Evolutionary conservation across 2,329 filamentous ascomycete species (phyloP).

Genomic region (Chaetoscypha palmicola): DNA sequence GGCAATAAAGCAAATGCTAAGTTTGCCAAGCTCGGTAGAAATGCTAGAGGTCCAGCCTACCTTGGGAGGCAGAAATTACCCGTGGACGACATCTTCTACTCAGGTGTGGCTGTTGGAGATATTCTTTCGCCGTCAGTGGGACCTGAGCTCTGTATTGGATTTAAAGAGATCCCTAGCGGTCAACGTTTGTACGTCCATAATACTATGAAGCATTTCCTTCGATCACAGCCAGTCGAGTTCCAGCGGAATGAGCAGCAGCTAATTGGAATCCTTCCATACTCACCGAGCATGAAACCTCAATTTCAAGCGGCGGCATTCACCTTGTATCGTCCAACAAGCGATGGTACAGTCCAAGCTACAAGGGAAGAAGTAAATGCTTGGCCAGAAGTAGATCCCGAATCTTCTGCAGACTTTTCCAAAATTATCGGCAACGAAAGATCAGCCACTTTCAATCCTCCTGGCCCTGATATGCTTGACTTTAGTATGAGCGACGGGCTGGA

Average conservation of each 20-base stretch:
- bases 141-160: slow-evolving; percentile 20
- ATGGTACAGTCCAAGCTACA: slow-evolving; percentile 19
- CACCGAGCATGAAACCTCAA: slow-evolving; percentile 18
- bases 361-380: slow-evolving; percentile 26
- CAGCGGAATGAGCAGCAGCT: slow-evolving; percentile 15
- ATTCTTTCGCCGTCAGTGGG: slow-evolving; percentile 24
- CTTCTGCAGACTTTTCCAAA: not conserved
- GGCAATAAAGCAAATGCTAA: too few relatives aligned
- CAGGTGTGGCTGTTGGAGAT: slow-evolving; percentile 23
- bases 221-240: slow-evolving; percentile 14
- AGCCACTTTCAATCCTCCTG: slow-evolving; percentile 14
- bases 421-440: slow-evolving; percentile 1
- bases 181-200: slow-evolving; percentile 38
- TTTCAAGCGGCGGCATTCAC: slow-evolving; percentile 30
- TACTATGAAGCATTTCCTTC: slow-evolving; percentile 37
- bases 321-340: slow-evolving; percentile 19
- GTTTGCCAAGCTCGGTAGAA: too few relatives aligned
- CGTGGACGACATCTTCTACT: slow-evolving; percentile 38
- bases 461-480: slow-evolving; percentile 8
- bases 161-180: slow-evolving; percentile 34
- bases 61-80: slow-evolving; percentile 34
- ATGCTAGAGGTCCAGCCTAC: too few relatives aligned
- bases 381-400: slow-evolving; percentile 26
- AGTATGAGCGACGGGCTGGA: slow-evolving; percentile 15
- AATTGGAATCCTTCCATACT: slow-evolving; percentile 27